These are phyloP conservation scores for Penicillium verrucosum DNA, from an alignment of 2,329 filamentous ascomycete genomes.

Conservation along the genomic window DNA sequence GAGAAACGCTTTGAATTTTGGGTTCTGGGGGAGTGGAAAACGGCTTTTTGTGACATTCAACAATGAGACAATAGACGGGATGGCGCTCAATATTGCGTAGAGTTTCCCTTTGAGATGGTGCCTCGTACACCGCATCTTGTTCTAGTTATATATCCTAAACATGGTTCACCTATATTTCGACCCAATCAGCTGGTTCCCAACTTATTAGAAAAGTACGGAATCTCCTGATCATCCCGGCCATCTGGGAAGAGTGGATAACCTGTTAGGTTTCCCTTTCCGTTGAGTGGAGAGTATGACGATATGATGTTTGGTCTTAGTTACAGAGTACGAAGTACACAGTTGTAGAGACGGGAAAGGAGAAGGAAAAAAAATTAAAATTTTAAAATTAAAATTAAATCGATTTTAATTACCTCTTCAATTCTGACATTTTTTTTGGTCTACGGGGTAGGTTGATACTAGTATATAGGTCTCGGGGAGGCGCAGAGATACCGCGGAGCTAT, in stretches of 20 bases:
- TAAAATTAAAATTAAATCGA: neutral
- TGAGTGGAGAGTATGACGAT: constrained; percentile 6
- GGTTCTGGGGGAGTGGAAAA: neutral
- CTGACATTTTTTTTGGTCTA: neutral
- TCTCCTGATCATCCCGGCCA: constrained; percentile 6
- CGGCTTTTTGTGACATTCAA: neutral
- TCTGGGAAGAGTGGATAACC: constrained; percentile 7
- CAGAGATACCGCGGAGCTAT: constrained; percentile 14
- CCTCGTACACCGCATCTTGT: constrained; percentile 4
- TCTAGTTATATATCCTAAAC: neutral
- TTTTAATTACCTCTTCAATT: neutral
- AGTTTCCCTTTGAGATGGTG: neutral
- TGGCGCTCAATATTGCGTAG: neutral
- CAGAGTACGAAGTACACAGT: neutral
- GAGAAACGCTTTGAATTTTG: neutral
- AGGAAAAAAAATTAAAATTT: neutral
- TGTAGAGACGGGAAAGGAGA: neutral
- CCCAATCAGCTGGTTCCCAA: constrained; percentile 9
- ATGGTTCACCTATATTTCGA: neutral
- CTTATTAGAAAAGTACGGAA: neutral
- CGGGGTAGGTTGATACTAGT: constrained; percentile 5
- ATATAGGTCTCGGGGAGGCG: constrained; percentile 21
- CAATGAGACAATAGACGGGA: constrained; percentile 2
- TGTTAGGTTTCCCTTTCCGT: constrained; percentile 1
- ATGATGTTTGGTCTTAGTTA: neutral